Conservation (phyloP, 176 grass and related monocot species). For the Zoysia pacifica region DNA sequence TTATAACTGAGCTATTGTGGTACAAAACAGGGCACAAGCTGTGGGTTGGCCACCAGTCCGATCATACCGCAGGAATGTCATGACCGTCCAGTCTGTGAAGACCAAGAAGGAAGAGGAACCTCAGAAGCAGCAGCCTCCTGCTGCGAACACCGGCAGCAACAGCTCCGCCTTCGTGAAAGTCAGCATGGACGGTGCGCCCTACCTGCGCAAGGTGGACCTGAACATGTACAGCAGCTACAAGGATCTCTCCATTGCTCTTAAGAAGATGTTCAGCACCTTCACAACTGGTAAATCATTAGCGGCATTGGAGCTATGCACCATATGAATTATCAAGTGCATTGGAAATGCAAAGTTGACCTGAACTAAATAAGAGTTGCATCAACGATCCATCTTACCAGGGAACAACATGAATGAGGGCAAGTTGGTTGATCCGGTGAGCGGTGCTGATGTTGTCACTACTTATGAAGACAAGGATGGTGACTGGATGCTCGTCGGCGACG, state of each 20-base stretch:
- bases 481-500: conserved; percentile 96
- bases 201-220: conserved; percentile 93
- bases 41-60: conserved; percentile 98
- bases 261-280: conserved; percentile 92
- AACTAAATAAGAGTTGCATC: conserved; percentile 20
- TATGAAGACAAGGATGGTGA: conserved; percentile 97
- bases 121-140: conserved; percentile 37
- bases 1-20: not conserved
- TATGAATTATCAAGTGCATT: conserved; percentile 3
- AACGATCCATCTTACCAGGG: conserved; percentile 33
- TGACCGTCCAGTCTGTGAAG: conserved; percentile 74
- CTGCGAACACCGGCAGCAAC: conserved; percentile 2
- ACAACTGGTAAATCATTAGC: conserved; percentile 45
- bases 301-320: conserved; percentile 12
- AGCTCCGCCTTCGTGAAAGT: conserved; percentile 78
- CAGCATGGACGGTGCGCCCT: conserved; percentile 96
- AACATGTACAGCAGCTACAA: conserved; percentile 91
- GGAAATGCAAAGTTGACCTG: not conserved
- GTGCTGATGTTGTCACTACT: conserved; percentile 80
- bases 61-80: conserved; percentile 89
- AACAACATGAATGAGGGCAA: conserved; percentile 60
- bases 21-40: conserved; percentile 64
- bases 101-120: conserved; percentile 66
- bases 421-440: conserved; percentile 63
- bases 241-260: conserved; percentile 79